Base-by-base conservation (phyloP, 2,329 filamentous ascomycete genomes). In the Hyphodiscus sp. region DNA sequence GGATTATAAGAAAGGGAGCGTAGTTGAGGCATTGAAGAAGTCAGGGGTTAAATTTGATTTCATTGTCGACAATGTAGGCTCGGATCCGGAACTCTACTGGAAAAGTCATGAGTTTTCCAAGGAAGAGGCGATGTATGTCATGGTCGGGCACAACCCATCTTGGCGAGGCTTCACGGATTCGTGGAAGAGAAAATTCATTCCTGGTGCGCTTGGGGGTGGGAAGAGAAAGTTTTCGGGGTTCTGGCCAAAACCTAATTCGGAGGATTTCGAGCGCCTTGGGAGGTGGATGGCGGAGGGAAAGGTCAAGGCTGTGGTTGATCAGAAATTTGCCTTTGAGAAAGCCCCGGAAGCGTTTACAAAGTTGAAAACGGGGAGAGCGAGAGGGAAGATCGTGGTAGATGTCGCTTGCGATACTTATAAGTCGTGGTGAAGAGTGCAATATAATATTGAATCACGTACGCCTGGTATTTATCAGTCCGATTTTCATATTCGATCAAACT, bases 61-160 rank as follows among this genome's bases (percentile, higher is more conserved):
- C 38, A 55, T 55, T 2, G 53, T 65, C 10, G 63, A 65, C 44
- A 63, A 63, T 51, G 59, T 62, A 5, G 43, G 43, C 5, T 45
- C 18, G 18, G 43, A 45, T 45, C 43, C 7, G 3, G 47, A 55
- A 8, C 43, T 65, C 1, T 59, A 56, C 45, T 61, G 54, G 52
- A 43, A 52, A 8, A 54, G 56, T 47, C 52, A 61, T 16, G 53
- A 61, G 15, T 63, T 54, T 44, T 26, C 54, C 26, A 58, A 58
- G 29, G 55, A 55, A 7, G 54, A 45, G 16, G 58, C 53, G 1
- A 19, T 20, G 15, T 60, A 55, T 26, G 41, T 62, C 2, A 50
- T 58, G 41, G 81, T 86, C 59, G 78, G 82, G 54, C 76, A 52
- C 18, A 72, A 86, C 46, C 80, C 86, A 61, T 86, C 86, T 64